Evolutionary conservation across 176 grass and related monocot species (phyloP).

Genomic region (Oryza australiensis): DNA sequence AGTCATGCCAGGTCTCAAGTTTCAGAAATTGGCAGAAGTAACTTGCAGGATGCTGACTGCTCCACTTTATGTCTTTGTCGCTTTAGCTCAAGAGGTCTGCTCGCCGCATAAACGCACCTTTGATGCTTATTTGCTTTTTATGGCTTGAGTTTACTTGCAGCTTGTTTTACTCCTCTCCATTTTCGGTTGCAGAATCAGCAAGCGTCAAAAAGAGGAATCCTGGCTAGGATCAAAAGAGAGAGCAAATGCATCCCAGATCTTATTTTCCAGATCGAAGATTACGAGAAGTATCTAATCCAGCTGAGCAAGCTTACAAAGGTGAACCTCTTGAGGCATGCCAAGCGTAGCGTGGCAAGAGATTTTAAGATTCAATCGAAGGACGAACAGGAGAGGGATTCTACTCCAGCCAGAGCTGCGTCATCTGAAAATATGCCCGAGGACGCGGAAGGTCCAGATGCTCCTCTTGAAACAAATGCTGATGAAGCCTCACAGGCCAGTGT

Average conservation of each 20-base stretch:
- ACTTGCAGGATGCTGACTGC: conserved; percentile 77
- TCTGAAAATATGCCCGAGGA: conserved; percentile 53
- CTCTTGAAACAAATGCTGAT: conserved; percentile 42
- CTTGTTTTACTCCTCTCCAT: conserved; percentile 18
- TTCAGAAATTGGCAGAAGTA: conserved; percentile 83
- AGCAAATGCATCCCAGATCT: conserved; percentile 85
- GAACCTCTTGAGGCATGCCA: conserved; percentile 82
- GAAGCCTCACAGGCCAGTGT: conserved; percentile 31
- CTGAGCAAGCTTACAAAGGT: conserved; percentile 75
- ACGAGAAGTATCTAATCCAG: conserved; percentile 90
- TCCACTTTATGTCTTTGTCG: conserved; percentile 69
- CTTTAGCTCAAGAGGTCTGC: conserved; percentile 58
- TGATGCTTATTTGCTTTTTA: background rate
- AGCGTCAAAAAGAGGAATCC: conserved; percentile 35
- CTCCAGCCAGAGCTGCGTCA: conserved; percentile 35
- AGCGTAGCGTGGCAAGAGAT: conserved; percentile 84
- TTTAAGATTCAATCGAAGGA: conserved; percentile 64
- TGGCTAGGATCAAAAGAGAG: conserved; percentile 90
- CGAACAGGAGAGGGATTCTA: conserved; percentile 39
- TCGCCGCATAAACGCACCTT: background rate
- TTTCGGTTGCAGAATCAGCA: conserved; percentile 57
- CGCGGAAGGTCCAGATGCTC: conserved; percentile 42
- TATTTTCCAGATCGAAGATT: conserved; percentile 94
- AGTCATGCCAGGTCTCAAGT: conserved; percentile 57
- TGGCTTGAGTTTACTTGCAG: background rate